A percentile compares a stretch with the other conserved stretches of the same genome.
These are phyloP conservation scores for Apophysomyces ossiformis DNA, from an alignment of 371 early-diverging fungal species.

Conservation along the genomic window DNA sequence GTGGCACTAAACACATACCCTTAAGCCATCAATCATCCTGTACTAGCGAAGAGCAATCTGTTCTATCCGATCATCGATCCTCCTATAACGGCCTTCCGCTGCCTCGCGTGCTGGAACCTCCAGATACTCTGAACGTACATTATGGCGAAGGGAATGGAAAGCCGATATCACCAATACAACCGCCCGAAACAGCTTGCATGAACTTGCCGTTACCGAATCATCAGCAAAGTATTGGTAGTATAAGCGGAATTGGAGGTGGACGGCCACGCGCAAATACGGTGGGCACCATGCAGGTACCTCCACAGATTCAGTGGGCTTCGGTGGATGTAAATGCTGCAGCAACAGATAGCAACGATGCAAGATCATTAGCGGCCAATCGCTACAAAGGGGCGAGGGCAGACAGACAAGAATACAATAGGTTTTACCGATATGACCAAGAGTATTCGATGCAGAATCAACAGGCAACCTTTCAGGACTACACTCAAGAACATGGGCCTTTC, in stretches of 20 bases:
- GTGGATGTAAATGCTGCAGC: not conserved
- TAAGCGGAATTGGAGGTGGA: constrained; percentile 13
- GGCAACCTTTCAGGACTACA: not conserved
- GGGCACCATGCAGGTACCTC: constrained; percentile 46
- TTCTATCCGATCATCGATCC: not conserved
- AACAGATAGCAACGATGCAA: not conserved
- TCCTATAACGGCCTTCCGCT: constrained; percentile 23
- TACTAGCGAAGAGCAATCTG: not conserved
- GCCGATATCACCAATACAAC: not conserved
- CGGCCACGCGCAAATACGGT: constrained; percentile 52
- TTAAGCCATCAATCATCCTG: not conserved
- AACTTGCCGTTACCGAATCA: not conserved
- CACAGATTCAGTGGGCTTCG: constrained; percentile 31
- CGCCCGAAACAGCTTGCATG: constrained; percentile 12
- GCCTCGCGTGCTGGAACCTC: constrained; percentile 44
- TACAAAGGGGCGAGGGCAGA: constrained; percentile 1
- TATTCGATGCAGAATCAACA: not conserved
- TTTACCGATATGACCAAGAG: not conserved
- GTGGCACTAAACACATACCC: constrained; percentile 6
- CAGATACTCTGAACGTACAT: constrained; percentile 17
- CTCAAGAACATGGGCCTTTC: not conserved
- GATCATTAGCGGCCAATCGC: not conserved
- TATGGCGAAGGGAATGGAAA: constrained; percentile 1
- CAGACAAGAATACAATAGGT: not conserved
- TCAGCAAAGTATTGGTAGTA: not conserved